Evolutionary conservation across 2,329 filamentous ascomycete species (phyloP), one percentile per base, ranked within the genome.

Genomic region (Biscogniauxia sp.): DNA sequence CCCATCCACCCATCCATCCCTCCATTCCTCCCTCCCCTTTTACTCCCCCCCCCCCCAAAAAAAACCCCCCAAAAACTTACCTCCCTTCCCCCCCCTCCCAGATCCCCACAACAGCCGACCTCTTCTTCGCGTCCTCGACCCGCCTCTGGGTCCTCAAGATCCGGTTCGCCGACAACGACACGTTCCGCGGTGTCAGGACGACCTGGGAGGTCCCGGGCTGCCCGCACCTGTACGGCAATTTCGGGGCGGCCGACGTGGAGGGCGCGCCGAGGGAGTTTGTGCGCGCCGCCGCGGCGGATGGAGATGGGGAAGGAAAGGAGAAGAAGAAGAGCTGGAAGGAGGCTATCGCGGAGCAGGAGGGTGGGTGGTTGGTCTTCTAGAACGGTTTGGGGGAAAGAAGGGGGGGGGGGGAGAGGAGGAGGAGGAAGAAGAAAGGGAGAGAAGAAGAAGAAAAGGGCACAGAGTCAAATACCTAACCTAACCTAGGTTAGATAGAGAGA

Each of bases 201-300:
- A 84, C 79, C 64, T 88, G 85, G 84, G 85, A 88, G 62, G 73
- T 77, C 13, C 73, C 75, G 11, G 57, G 69, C 15, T 88, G 84
- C 65, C 82, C 85, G 56, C 86, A 88, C 68, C 70, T 88, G 45
- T 87, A 86, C 68, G 81, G 80, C 55, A 83, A 84, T 66, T 80
- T 88, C 68, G 84, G 85, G 8, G 75, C 66, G 8, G 76, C 73
- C 2, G 81, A 87, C 60, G 77, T 88, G 11, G 76, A 79, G 45
- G 78, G 76, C 13, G 73, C 76, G 28, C 28, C 28, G 3, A 71
- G 77, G 64, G 77, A 77, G 64, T 84, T 87, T 61, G 70, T 74
- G 53, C 80, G 79, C 58, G 68, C 69, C n/a, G 78, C 73, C 28
- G 76, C 68, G 0, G 69, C 7, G 5, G 51, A 23, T 2, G 23